A percentile compares a stretch with the other conserved stretches of the same genome.
These are phyloP conservation scores for Chaetomidium leptoderma DNA, from an alignment of 495 filamentous ascomycete species.

Conservation along the genomic window DNA sequence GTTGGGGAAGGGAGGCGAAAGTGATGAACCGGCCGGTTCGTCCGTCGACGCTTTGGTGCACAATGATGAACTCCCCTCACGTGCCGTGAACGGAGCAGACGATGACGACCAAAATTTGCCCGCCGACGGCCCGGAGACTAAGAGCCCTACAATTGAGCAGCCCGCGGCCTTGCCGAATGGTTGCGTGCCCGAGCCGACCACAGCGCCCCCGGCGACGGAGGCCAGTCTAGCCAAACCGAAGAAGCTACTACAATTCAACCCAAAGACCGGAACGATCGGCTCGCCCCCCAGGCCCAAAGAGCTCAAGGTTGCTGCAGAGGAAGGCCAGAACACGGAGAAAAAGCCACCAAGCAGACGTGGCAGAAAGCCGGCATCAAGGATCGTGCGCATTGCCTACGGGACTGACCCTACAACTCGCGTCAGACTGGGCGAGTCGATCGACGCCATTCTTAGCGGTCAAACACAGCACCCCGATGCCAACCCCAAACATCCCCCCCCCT, in stretches of 20 bases:
- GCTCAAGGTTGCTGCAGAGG: not conserved
- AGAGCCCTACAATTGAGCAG: not conserved
- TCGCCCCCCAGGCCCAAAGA: slow-evolving; percentile 44
- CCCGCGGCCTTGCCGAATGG: not conserved
- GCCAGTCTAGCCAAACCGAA: slow-evolving; percentile 30
- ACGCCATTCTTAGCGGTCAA: slow-evolving; percentile 28
- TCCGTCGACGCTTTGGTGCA: not conserved
- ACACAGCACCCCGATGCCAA: slow-evolving; percentile 13
- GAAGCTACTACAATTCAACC: slow-evolving; percentile 47
- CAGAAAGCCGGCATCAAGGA: slow-evolving; percentile 16
- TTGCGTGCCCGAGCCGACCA: not conserved
- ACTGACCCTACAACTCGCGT: slow-evolving; percentile 30
- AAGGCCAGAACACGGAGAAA: slow-evolving; percentile 3
- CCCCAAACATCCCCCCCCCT: not conserved
- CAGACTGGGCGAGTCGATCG: slow-evolving; percentile 34
- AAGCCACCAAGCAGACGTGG: slow-evolving; percentile 4
- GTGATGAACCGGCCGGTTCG: not conserved
- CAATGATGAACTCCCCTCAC: not conserved
- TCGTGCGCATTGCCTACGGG: slow-evolving; percentile 38
- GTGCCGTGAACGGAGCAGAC: not conserved
- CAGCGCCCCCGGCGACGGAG: not conserved
- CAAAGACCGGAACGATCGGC: slow-evolving; percentile 52
- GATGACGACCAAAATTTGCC: not conserved
- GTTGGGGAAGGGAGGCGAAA: slow-evolving; percentile 6
- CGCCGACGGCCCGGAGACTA: not conserved